phyloP scores from a whole-genome alignment of 768 basidiomycete genomes.

The Russula sp. region DNA sequence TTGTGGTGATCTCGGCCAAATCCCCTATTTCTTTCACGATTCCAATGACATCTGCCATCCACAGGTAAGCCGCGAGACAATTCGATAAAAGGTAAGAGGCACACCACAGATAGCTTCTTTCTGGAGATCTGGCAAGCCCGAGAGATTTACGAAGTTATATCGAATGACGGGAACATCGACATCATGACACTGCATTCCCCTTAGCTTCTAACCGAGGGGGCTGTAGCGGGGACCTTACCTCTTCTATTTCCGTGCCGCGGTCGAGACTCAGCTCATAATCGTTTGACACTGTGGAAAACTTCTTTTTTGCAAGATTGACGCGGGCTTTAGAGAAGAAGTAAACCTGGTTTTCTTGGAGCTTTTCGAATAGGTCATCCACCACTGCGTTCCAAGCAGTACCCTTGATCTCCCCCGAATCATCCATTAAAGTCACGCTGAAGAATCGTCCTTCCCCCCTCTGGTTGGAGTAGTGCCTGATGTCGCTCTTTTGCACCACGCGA shows the following conservation, averaged over 20 bases:
- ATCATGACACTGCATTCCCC: constrained; percentile 68
- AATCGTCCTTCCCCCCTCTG: constrained; percentile 89
- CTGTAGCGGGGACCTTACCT: constrained; percentile 47
- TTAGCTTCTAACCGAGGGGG: constrained; percentile 3
- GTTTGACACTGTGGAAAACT: constrained; percentile 84
- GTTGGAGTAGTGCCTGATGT: constrained; percentile 89
- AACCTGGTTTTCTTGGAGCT: constrained; percentile 86
- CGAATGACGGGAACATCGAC: constrained; percentile 74
- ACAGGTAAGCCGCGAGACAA: constrained; percentile 12
- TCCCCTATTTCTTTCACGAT: constrained; percentile 77
- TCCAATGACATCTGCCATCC: constrained; percentile 72
- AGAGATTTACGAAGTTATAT: constrained; percentile 75
- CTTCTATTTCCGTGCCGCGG: constrained; percentile 77
- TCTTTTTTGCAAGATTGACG: constrained; percentile 95
- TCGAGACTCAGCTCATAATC: constrained; percentile 94
- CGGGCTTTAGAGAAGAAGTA: constrained; percentile 89
- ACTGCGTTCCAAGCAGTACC: constrained; percentile 88
- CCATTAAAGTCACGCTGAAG: constrained; percentile 91
- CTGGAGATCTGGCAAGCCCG: constrained; percentile 54
- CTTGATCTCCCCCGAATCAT: constrained; percentile 89
- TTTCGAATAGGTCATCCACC: constrained; percentile 80
- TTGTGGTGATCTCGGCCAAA: constrained; percentile 68
- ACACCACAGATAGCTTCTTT: constrained; percentile 85
- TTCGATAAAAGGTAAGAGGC: constrained; percentile 29
- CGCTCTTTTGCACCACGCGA: constrained; percentile 84